Base-by-base conservation (phyloP, 805 yeast genomes). In the Nakazawaea sp. region DNA sequence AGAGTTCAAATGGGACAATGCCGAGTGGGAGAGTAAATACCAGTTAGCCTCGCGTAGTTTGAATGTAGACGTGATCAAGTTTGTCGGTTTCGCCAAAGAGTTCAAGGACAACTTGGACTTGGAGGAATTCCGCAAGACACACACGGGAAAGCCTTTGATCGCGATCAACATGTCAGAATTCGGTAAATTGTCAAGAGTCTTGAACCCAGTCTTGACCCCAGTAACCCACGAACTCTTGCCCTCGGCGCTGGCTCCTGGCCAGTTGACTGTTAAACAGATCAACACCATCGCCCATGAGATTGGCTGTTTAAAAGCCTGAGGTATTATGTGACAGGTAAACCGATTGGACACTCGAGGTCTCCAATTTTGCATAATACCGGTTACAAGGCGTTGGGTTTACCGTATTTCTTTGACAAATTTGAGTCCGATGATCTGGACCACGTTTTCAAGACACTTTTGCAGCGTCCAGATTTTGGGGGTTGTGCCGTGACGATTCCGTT, bases 401-500 rank as follows among this genome's bases (percentile, higher is more conserved):
- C 96, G 11, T 78, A 88, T 57, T 47, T 51, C 4, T 88, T 89
- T 52, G 70, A 60, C 12, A 66, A 68, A 44, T 76, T 74, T 52
- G 96, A 87, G 53, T 77, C 95, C 1, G 66, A 64, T 16, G 72
- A 75, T 47, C 85, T 80, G 8, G 52, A 54, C 2, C 68, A 66
- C 33, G 89, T 85, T 19, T 65, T 66, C 34, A 61, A 66, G 10
- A 58, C 69, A 31, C 55, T 88, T 38, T 62, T 76, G 41, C 53
- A 64, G 26, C 56, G 56, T 15, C 58, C 73, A 12, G 52, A 62
- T 7, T 82, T 92, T 51, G 97, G 97, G 32, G 99, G 98, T n/a
- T 77, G 84, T 44, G 89, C 95, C 4, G 86, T 92, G 6, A 92
- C 98, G 2, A 90, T 90, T 53, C 99, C 99, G 4, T 66, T 90